Evolutionary conservation across 1,284 basidiomycete species (phyloP).

Genomic region (Puccinia polysora): DNA sequence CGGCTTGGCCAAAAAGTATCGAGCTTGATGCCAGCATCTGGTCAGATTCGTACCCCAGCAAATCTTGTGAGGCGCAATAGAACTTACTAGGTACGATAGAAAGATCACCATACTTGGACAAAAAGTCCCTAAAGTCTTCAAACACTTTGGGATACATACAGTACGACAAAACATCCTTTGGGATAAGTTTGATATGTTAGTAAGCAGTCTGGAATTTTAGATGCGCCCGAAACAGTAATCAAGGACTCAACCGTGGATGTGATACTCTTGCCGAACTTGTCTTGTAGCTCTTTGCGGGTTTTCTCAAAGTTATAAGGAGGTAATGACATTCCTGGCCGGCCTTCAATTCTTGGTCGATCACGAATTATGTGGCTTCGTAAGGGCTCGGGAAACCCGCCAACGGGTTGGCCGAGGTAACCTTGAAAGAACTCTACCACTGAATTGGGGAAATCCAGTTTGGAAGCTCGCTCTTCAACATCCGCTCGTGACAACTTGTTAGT

Average conservation of each 20-base stretch:
- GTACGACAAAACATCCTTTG: conserved; percentile 80
- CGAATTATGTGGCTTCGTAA: conserved; percentile 86
- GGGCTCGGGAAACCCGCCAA: conserved; percentile 97
- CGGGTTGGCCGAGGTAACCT: conserved; percentile 82
- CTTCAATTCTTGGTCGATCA: conserved; percentile 87
- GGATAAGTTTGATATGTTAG: neutral
- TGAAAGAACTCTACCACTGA: conserved; percentile 60
- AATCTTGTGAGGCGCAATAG: neutral
- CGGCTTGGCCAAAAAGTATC: conserved; percentile 93
- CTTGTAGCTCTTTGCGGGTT: conserved; percentile 84
- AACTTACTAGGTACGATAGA: conserved; percentile 29
- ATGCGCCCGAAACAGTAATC: neutral
- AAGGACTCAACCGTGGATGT: conserved; percentile 60
- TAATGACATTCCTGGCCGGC: conserved; percentile 82
- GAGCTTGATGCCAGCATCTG: conserved; percentile 64
- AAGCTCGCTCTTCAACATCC: conserved; percentile 79
- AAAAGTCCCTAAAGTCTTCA: conserved; percentile 36
- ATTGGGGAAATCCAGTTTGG: conserved; percentile 85
- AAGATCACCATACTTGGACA: conserved; percentile 32
- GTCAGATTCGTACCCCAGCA: neutral
- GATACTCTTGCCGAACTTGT: conserved; percentile 92
- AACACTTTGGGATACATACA: conserved; percentile 88
- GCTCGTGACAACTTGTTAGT: conserved; percentile 82
- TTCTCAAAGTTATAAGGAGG: conserved; percentile 88
- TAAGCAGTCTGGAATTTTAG: neutral